Evolutionary conservation across 352 stramenopile genomes (phyloP), one percentile per base, ranked within the genome.

Genomic region (Phytopythium aichiense): DNA sequence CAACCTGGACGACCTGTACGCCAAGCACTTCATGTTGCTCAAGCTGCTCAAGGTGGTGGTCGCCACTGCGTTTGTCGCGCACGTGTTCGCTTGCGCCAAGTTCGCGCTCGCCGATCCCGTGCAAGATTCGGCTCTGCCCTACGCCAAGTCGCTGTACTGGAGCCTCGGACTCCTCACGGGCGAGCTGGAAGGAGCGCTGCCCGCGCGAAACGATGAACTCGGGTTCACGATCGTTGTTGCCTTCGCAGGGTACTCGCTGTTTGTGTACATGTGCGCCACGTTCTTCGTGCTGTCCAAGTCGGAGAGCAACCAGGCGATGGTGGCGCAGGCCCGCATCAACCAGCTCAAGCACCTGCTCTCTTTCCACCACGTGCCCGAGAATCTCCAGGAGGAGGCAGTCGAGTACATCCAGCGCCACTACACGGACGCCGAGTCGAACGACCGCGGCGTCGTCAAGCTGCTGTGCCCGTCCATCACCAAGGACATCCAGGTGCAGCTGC

Each of bases 271-370:
- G 30, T 91, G 72, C 33, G 69, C 79, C 2, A 85, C 81, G 9
- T 69, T 89, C 33, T 88, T 89, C 51, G 81, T 91, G 67, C 58
- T 91, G 16, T 88, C 81, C 9, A 89, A 88, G 64, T 87, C 79
- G 16, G 79, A 92, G 50, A 82, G 73, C 35, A 76, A 74, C 33
- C 66, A 78, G 12, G 61, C 73, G 7, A 64, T 77, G 11, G 28
- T 64, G 15, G 70, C 76, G 1, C 76, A 88, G 23, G 79, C 83
- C 0, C 74, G 78, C 5, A 79, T 92, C 45, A 79, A 87, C 20
- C 83, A 92, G 52, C 68, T 92, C 6, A 78, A 76, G 45, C 82
- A 92, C 38, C 33, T 90, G 1, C 64, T 92, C 12, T 77, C 63
- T 1, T 92, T 89, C 43, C 79, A 91, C 56, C 79, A 69, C 16